A percentile compares a stretch with the other conserved stretches of the same genome.
Evolutionary conservation across 305 asterid genomes (phyloP).

Genomic region (Rubia peregrina): DNA sequence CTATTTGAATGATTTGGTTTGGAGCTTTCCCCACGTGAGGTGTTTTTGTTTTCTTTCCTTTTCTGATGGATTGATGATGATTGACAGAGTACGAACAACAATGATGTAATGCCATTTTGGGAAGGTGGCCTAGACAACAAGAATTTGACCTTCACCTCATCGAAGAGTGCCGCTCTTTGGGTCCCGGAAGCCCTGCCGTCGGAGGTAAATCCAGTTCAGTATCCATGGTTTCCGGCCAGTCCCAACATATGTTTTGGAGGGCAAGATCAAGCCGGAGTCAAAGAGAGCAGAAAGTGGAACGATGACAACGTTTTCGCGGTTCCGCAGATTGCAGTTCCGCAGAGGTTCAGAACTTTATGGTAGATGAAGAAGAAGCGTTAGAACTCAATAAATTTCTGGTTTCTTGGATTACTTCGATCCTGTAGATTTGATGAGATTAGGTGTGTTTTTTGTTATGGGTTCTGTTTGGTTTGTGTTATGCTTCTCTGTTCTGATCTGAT

Average conservation of each 20-base stretch:
- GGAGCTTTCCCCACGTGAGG: constrained; percentile 7
- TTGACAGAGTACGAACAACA: constrained; percentile 37
- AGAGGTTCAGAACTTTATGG: constrained; percentile 23
- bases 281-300: constrained; percentile 43
- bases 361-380: constrained; percentile 8
- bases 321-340: no score
- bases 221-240: constrained; percentile 32
- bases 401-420: constrained; percentile 1
- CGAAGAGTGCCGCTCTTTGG: constrained; percentile 48
- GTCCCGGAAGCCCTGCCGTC: constrained; percentile 63
- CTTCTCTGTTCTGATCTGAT: not conserved
- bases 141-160: constrained; percentile 27
- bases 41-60: constrained; percentile 4
- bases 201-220: no score
- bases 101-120: constrained; percentile 45
- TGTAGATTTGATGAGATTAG: not conserved
- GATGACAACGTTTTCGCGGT: constrained; percentile 62
- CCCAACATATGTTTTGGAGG: constrained; percentile 36
- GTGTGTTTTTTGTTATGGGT: not conserved
- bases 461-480: not conserved
- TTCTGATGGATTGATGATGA: not conserved
- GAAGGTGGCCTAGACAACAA: constrained; percentile 28
- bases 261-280: constrained; percentile 35
- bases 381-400: not conserved
- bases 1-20: no score